Evolutionary conservation across 2,329 filamentous ascomycete species (phyloP).

Genomic region (Aspergillus sp.): DNA sequence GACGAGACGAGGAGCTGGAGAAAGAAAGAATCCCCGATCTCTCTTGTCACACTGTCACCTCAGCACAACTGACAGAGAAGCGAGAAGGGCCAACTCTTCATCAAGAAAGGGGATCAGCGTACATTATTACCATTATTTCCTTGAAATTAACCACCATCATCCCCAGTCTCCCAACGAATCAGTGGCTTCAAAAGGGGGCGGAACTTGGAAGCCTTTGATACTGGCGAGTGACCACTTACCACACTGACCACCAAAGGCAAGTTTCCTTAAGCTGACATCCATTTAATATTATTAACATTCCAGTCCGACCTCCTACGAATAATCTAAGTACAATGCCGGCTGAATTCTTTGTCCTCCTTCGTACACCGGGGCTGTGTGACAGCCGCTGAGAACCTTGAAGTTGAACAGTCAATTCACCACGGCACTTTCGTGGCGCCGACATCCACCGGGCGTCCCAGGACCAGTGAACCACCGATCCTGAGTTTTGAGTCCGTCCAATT

Average conservation of each 20-base stretch:
- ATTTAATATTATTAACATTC: background rate
- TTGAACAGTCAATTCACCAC: background rate
- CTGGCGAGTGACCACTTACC: background rate
- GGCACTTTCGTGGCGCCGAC: constrained; percentile 4
- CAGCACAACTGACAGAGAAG: background rate
- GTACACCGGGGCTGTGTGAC: background rate
- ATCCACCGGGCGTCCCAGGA: constrained; percentile 1
- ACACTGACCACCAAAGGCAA: background rate
- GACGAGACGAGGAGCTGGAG: background rate
- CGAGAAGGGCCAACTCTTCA: background rate
- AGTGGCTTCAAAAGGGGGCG: background rate
- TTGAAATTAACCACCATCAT: background rate
- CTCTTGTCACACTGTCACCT: background rate
- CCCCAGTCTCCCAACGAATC: background rate
- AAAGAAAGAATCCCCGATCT: background rate
- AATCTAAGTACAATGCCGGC: background rate
- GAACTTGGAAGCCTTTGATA: background rate
- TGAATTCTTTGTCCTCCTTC: background rate
- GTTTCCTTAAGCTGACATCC: background rate
- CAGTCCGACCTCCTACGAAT: background rate
- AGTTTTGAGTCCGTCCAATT: constrained; percentile 2
- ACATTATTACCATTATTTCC: background rate
- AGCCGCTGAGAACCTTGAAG: background rate
- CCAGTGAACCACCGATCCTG: constrained; percentile 7
- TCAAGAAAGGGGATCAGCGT: constrained; percentile 6